Percentiles rank a stretch among this genome's conserved stretches.
Conservation (phyloP, 805 yeast genomes). For the Yarrowia sp. region DNA sequence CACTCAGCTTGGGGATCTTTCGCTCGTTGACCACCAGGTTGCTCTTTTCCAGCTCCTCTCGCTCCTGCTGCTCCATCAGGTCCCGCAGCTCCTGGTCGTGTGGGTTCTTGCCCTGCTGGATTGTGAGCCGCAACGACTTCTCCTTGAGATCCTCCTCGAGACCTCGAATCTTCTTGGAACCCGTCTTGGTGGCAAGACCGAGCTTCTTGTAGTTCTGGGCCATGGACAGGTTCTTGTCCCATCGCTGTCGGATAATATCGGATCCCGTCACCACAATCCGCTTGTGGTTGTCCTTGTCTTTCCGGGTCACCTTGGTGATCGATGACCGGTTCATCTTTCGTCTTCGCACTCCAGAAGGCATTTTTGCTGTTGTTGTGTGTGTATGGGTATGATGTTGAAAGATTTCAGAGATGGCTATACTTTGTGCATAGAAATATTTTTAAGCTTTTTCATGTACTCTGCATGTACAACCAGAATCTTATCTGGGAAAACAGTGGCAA, state of each 20-base stretch:
- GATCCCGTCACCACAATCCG: conserved; percentile 70
- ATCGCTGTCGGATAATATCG: conserved; percentile 83
- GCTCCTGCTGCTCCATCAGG: conserved; percentile 36
- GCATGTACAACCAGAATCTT: conserved; percentile 11
- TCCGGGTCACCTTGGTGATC: conserved; percentile 71
- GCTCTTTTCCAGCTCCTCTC: conserved; percentile 44
- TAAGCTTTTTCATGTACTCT: conserved; percentile 4
- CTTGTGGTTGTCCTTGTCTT: conserved; percentile 72
- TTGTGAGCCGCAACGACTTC: conserved; percentile 46
- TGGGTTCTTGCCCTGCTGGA: conserved; percentile 36
- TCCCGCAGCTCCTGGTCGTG: conserved; percentile 42
- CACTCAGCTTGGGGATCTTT: conserved; percentile 61
- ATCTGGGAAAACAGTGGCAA: neutral
- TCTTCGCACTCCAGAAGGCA: conserved; percentile 69
- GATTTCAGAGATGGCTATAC: too few species aligned
- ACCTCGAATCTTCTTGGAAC: conserved; percentile 61
- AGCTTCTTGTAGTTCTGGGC: conserved; percentile 84
- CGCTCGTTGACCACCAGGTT: conserved; percentile 53
- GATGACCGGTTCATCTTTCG: conserved; percentile 82
- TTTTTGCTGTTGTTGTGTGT: conserved; percentile 39
- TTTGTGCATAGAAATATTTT: conserved; percentile 16
- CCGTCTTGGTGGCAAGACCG: conserved; percentile 75
- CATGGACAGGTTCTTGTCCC: conserved; percentile 85
- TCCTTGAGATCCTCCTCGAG: conserved; percentile 44
- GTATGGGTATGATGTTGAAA: neutral